Evolutionary conservation across 2,329 filamentous ascomycete genomes (phyloP).

Genomic region (Fusarium pilosicola): DNA sequence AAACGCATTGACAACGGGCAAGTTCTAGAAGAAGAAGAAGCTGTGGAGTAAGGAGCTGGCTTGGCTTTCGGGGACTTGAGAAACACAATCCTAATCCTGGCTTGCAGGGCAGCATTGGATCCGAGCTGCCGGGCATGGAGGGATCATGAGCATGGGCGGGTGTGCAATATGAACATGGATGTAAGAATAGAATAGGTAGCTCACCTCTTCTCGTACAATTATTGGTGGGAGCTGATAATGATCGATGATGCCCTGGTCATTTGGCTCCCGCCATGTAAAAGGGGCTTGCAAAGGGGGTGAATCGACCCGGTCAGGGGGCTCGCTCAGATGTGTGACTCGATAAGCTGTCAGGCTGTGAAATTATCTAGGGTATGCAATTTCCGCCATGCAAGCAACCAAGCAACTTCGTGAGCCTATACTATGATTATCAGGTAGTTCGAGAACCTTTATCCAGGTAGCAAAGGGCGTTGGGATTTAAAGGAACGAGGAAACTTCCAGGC

Average conservation of each 20-base stretch:
- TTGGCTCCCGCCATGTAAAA: constrained; percentile 12
- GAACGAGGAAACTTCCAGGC: neutral
- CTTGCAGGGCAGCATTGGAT: constrained; percentile 28
- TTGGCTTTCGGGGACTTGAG: constrained; percentile 35
- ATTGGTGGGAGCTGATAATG: constrained; percentile 31
- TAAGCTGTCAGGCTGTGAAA: constrained; percentile 21
- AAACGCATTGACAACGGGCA: constrained; percentile 25
- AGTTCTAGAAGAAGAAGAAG: constrained; percentile 37
- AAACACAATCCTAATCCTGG: constrained; percentile 26
- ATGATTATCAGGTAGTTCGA: constrained; percentile 6
- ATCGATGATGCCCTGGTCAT: constrained; percentile 30
- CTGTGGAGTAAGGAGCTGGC: constrained; percentile 29
- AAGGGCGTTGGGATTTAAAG: neutral
- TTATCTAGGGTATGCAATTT: constrained; percentile 40
- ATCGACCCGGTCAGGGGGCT: constrained; percentile 14
- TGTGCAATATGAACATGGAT: constrained; percentile 11
- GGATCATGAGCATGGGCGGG: constrained; percentile 20
- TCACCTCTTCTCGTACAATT: constrained; percentile 28
- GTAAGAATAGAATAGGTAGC: constrained; percentile 29
- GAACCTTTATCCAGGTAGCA: neutral
- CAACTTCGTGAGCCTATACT: constrained; percentile 2
- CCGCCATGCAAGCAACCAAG: constrained; percentile 29
- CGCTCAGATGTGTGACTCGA: constrained; percentile 22
- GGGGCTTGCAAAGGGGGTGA: constrained; percentile 27
- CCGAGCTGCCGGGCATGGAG: constrained; percentile 36